Conservation (phyloP, 495 filamentous ascomycete genomes). For the Alectoria sarmentosa region DNA sequence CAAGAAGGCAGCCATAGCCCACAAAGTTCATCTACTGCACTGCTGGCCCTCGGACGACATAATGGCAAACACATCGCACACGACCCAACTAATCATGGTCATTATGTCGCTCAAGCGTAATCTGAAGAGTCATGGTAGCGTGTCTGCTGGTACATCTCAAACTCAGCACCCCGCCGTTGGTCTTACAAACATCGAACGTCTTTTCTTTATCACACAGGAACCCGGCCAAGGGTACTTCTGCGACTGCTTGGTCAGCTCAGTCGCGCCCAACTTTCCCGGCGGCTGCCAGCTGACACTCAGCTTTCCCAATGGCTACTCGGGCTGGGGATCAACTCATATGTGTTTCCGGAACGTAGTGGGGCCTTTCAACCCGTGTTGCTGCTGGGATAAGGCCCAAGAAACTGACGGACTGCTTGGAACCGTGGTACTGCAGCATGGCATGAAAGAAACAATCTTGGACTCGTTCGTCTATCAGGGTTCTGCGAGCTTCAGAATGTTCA, state of each 20-base stretch:
- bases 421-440: neutral
- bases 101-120: neutral
- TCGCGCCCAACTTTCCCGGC: neutral
- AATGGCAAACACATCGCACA: neutral
- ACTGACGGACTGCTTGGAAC: neutral
- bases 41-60: neutral
- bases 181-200: too few relatives aligned
- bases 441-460: neutral
- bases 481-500: neutral
- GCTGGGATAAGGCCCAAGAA: neutral
- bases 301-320: neutral
- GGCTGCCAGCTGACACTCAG: neutral
- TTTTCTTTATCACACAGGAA: too few relatives aligned
- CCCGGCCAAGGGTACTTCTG: too few relatives aligned
- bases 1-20: neutral
- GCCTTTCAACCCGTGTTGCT: neutral
- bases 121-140: too few relatives aligned
- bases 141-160: too few relatives aligned
- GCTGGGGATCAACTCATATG: too few relatives aligned
- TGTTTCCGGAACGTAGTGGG: conserved; percentile 7
- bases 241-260: neutral
- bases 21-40: neutral
- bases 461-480: neutral
- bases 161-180: too few relatives aligned
- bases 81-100: neutral